Base-by-base conservation (phyloP, 768 basidiomycete genomes). In the Tricholoma sp. region DNA sequence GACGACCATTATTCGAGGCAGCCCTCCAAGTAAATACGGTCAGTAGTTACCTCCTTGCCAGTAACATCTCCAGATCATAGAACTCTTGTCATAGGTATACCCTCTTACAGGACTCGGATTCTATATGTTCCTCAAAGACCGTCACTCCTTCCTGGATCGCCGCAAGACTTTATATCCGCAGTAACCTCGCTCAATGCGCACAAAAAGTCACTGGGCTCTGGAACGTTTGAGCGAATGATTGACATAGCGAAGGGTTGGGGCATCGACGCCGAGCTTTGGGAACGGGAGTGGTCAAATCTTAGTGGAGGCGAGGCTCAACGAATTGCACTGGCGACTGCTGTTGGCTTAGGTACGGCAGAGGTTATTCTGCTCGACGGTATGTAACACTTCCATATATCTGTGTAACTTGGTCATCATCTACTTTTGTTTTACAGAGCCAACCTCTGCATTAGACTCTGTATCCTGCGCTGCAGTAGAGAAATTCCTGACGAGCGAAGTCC, bases 51-150 rank as follows among this genome's bases (percentile, higher is more conserved):
- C 3, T 48, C 32, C 15, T 17, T 17, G n/a, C 15, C 8, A 5
- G 9, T 10, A 49, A 31, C 29, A 31, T 28, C 7, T 8, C 10
- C 29, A 10, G 45, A 15, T 3, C 45, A 49, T 49, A 31, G 7
- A 17, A 13, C 20, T 24, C 15, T 31, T 32, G 47, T n/a, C n/a
- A 17, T 9, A 88, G 91, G 88, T 11, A 81, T 94, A 20, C 91
- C 94, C 2, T 66, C 67, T 15, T 96, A 85, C 71, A 83, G 94
- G 51, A 92, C 87, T 0, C 80, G 78, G 54, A 84, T 96, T 2
- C 80, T 86, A 57, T 96, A 96, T 67, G 85, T 95, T 24, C 93
- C 94, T 1, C 94, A 96, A 70, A 77, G 94, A 39, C 88, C 94
- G 0, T 89, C 92, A 1, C 75, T 95, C n/a, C 81, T 96, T 18